Conservation (phyloP, 208 protist genomes). For the Crithidia fasciculata region DNA sequence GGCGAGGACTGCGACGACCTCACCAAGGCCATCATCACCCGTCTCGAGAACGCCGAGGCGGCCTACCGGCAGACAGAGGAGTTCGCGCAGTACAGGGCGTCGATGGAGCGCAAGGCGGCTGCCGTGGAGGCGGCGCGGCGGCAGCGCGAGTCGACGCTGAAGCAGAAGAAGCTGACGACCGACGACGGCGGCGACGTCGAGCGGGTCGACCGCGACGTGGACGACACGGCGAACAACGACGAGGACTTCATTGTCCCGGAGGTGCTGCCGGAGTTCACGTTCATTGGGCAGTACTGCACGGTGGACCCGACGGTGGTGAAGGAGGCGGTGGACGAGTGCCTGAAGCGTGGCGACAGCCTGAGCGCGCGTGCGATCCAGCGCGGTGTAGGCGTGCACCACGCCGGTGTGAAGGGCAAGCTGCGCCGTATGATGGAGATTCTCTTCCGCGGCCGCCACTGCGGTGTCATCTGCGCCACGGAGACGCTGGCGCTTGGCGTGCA, state of each 20-base stretch:
- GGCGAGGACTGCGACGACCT: constrained; percentile 89
- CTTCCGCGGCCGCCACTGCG: constrained; percentile 90
- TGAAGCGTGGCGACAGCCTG: constrained; percentile 73
- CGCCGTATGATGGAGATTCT: constrained; percentile 91
- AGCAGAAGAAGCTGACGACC: constrained; percentile 75
- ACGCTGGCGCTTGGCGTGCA: constrained; percentile 96
- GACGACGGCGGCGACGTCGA: constrained; percentile 78
- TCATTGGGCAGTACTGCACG: constrained; percentile 68
- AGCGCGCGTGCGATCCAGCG: constrained; percentile 75
- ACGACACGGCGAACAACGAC: constrained; percentile 47
- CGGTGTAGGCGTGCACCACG: constrained; percentile 94
- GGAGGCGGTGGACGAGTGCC: constrained; percentile 66
- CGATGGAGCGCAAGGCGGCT: constrained; percentile 70
- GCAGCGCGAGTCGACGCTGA: constrained; percentile 78
- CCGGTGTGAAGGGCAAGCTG: constrained; percentile 88
- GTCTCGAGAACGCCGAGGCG: constrained; percentile 81
- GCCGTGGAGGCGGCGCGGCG: constrained; percentile 58
- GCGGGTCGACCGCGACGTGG: constrained; percentile 53
- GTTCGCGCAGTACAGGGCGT: constrained; percentile 75
- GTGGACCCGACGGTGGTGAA: constrained; percentile 49
- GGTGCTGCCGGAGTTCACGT: constrained; percentile 89
- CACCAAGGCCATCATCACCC: constrained; percentile 74
- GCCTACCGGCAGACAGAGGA: constrained; percentile 87
- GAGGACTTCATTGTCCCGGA: constrained; percentile 78
- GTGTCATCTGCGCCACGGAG: constrained; percentile 93